Conservation (phyloP, 2,329 filamentous ascomycete species). For the Colletotrichum cordylinicola region DNA sequence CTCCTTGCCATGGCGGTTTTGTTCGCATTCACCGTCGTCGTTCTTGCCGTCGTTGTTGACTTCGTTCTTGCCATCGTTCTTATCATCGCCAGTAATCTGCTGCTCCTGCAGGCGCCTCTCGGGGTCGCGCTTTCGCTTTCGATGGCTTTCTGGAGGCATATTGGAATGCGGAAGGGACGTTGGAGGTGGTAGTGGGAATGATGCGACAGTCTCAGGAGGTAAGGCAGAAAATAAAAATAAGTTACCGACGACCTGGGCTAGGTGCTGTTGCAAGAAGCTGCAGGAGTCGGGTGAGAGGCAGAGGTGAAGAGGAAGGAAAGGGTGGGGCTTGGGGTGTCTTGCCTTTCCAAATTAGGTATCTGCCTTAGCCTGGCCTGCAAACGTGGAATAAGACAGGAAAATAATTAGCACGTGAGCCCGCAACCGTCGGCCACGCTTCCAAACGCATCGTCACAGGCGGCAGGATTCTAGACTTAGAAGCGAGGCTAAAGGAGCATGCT, state of each 20-base stretch:
- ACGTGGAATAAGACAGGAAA: background rate
- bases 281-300: background rate
- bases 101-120: background rate
- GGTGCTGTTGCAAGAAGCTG: accelerated
- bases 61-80: background rate
- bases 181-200: background rate
- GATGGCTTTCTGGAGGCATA: background rate
- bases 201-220: no score
- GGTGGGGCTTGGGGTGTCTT: background rate
- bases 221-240: no score
- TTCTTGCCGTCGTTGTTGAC: no score
- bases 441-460: no score
- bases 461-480: no score
- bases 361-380: accelerated
- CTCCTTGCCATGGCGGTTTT: background rate
- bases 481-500: no score
- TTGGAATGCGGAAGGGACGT: background rate
- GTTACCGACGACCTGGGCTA: background rate
- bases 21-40: no score
- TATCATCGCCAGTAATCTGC: background rate
- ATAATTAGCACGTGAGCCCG: background rate
- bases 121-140: background rate
- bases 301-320: background rate
- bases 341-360: accelerated
- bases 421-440: background rate